Conservation (phyloP, 1,139 yeast species). For the Wickerhamiella pararugosa region DNA sequence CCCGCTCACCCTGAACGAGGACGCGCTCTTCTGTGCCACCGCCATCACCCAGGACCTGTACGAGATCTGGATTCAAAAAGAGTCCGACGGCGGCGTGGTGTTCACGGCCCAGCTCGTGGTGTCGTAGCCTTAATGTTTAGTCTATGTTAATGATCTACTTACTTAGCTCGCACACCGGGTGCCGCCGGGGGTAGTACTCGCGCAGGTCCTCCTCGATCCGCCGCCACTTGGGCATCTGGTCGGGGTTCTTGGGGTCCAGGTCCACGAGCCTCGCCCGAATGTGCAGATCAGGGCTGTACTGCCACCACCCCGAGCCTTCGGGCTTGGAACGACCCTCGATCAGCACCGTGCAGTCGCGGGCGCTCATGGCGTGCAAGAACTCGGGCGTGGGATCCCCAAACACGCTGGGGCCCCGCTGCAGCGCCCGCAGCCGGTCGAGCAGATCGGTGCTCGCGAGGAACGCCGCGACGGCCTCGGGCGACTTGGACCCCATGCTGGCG, state of each 20-base stretch:
- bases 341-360: slow-evolving; percentile 15
- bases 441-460: slow-evolving; percentile 3
- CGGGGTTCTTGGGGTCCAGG: slow-evolving; percentile 24
- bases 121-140: slow-evolving; percentile 9
- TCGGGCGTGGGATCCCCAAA: background rate
- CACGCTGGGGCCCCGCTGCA: slow-evolving; percentile 8
- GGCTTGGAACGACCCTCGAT: slow-evolving; percentile 7
- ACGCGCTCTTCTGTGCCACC: slow-evolving; percentile 20
- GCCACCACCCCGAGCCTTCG: background rate
- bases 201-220: slow-evolving; percentile 19
- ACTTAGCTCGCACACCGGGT: background rate
- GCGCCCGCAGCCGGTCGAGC: slow-evolving; percentile 9
- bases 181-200: slow-evolving; percentile 7
- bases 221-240: slow-evolving; percentile 23
- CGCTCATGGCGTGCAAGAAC: slow-evolving; percentile 13
- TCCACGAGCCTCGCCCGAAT: slow-evolving; percentile 22
- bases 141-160: no score
- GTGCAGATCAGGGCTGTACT: background rate
- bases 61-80: slow-evolving; percentile 24
- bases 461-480: slow-evolving; percentile 5
- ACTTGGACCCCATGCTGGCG: background rate
- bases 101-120: slow-evolving; percentile 11
- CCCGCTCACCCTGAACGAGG: slow-evolving; percentile 32
- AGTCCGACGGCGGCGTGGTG: slow-evolving; percentile 15
- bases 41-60: slow-evolving; percentile 14